Base-by-base conservation (phyloP, 2,329 filamentous ascomycete species). In the Botrytis aclada region DNA sequence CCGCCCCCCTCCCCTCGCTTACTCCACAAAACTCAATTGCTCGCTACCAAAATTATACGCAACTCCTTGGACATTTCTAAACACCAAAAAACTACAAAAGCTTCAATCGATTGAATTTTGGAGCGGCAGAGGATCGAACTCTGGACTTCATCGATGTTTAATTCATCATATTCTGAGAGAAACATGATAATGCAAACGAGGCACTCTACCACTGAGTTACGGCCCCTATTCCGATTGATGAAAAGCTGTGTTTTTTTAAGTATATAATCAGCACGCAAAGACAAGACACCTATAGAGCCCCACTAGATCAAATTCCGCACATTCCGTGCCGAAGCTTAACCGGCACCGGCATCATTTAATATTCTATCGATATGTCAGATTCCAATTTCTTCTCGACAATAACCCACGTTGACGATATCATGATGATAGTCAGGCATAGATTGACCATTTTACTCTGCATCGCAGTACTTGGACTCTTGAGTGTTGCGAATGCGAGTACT, bases 401-500 rank as follows among this genome's bases (percentile, higher is more conserved):
- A 39, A 67, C 65, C 65, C 65, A 56, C 47, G 37, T 67, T 67
- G 34, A 32, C 34, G 8, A 37, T 72, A 75, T 60, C 74, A 76
- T 29, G 41, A 78, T 78, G 77, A 76, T 77, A 75, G 69, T 77
- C 47, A 75, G 76, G 75, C 75, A 77, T 61, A 69, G 43, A 22
- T 63, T 56, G 29, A 34, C n/a, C 43, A 45, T 74, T 43, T 69
- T 75, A 43, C 29, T 78, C 56, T 61, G 71, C 39, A 73, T 77
- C 18, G 66, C 76, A 39, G 73, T 29, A 9, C 47, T 75, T 51
- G 60, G 77, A 1, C 66, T 88, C 74, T 81, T 83, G 45, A 79
- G 78, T 69, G 81, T 82, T n/a, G 85, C 85, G 25, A 83, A 85
- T 71, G 96, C 94, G 41, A 98, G 95, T 7, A 79, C 90, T 66